Evolutionary conservation across 805 yeast genomes (phyloP), one percentile per base, ranked within the genome.

Genomic region (Hanseniaspora mollemarum): DNA sequence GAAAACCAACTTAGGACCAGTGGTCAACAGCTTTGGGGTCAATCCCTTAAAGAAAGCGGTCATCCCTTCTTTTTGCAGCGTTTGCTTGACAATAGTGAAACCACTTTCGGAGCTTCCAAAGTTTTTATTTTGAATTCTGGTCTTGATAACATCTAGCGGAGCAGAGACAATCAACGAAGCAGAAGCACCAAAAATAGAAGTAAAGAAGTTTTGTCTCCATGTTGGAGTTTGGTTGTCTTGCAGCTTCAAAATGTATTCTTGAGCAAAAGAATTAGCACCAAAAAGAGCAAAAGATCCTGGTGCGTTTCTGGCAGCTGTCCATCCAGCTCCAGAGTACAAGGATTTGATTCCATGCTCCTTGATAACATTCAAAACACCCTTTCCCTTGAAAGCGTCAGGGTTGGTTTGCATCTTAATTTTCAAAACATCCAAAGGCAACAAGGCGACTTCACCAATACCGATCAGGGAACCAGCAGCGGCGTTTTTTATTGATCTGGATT

Each of bases 301-400:
- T 2, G 97, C 96, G 66, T 92, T 92, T 77, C 99, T 83, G 40
- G 99, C 99, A 59, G 94, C 94, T 54, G 99, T 92, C 99, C 99
- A 92, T 53, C 96, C 97, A 95, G 96, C 88, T 58, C 99, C 99
- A 66, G 96, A 77, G 72, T 92, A 92, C 59, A 92, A 74, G 22
- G 92, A 87, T 54, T 87, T 75, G 10, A 63, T 46, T 18, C 98
- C 97, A 71, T 92, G 98, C 64, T 92, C 98, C 51, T 73, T 63
- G 54, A 92, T 65, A 62, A 92, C 86, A 68, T 77, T 83, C 58
- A 88, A 54, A 71, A 92, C 88, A 10, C 98, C 97, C 73, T 98
- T 84, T 60, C 99, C 99, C 69, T 81, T 83, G 78, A 92, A 92
- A n/a, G 97, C 73, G 69, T 90, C 98, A n/a, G 99, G 99, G 74